A percentile compares a stretch with the other conserved stretches of the same genome.
Conservation (phyloP, 257 asterid genomes). For the Nicotiana obtusifolia region DNA sequence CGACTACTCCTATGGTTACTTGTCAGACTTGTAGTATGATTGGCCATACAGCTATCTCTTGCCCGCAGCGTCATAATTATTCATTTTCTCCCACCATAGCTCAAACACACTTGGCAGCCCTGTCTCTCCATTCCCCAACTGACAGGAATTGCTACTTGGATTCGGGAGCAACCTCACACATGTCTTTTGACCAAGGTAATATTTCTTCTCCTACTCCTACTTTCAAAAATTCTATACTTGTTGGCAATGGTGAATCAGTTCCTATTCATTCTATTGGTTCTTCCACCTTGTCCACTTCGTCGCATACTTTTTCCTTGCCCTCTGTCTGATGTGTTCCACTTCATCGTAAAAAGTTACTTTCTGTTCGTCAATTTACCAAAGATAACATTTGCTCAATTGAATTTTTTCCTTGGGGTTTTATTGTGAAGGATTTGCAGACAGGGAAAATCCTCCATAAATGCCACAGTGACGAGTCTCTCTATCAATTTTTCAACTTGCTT, state of each 20-base stretch:
- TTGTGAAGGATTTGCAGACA: neutral
- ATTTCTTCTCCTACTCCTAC: no score
- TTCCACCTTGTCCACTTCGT: neutral
- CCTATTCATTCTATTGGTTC: neutral
- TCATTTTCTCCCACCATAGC: no score
- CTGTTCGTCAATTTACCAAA: neutral
- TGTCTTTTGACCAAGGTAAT: neutral
- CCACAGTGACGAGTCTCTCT: neutral
- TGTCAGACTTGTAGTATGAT: no score
- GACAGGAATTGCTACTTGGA: neutral
- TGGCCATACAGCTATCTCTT: no score
- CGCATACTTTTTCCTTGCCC: neutral
- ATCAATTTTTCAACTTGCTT: neutral
- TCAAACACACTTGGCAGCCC: no score
- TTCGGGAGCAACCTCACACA: neutral
- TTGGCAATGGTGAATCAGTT: no score
- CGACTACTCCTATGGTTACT: no score
- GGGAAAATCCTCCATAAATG: neutral
- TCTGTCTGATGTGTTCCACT: neutral
- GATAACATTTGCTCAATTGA: neutral
- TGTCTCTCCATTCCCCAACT: neutral
- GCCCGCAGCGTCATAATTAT: no score
- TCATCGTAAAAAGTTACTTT: neutral
- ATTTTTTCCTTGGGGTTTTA: no score
- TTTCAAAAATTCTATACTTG: no score